Percentiles rank a stretch among this genome's conserved stretches.
Conservation (phyloP, 331 rosid genomes). For the Saraca asoca region DNA sequence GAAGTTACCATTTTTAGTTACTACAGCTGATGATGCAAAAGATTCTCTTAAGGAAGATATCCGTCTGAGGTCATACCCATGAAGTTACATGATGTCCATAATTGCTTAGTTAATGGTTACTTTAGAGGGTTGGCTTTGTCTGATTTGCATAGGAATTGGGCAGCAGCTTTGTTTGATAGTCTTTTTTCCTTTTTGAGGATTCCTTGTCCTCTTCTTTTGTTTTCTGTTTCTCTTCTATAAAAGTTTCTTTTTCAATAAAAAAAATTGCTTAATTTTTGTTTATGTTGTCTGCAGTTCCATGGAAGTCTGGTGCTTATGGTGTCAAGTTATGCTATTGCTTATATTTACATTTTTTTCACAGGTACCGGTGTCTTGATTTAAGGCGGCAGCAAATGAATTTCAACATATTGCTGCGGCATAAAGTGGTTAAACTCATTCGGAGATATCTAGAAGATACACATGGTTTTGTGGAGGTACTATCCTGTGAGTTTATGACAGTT, state of each 20-base stretch:
- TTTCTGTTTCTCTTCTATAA: too few relatives aligned
- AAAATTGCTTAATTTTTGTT: constrained; percentile 12
- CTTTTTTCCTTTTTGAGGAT: too few relatives aligned
- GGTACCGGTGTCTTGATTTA: constrained; percentile 92
- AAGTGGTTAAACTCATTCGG: constrained; percentile 83
- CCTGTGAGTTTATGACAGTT: constrained; percentile 24
- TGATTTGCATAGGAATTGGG: too few relatives aligned
- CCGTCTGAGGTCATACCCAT: constrained; percentile 69
- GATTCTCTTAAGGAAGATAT: constrained; percentile 87
- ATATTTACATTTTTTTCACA: constrained; percentile 32
- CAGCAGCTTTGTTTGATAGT: too few relatives aligned
- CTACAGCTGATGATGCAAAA: constrained; percentile 77
- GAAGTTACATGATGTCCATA: constrained; percentile 2
- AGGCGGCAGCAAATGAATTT: constrained; percentile 81
- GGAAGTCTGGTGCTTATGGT: background rate
- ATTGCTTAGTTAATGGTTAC: too few relatives aligned
- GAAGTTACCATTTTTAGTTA: constrained; percentile 83
- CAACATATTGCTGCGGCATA: constrained; percentile 82
- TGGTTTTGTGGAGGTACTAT: constrained; percentile 91
- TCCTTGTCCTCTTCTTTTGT: too few relatives aligned
- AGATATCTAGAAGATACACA: constrained; percentile 82
- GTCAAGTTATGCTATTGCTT: constrained; percentile 28
- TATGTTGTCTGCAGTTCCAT: constrained; percentile 8
- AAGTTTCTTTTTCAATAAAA: too few relatives aligned
- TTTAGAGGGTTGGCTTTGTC: too few relatives aligned